These are phyloP conservation scores for Coniella lustricola DNA, from an alignment of 2,329 filamentous ascomycete species.

Conservation along the genomic window DNA sequence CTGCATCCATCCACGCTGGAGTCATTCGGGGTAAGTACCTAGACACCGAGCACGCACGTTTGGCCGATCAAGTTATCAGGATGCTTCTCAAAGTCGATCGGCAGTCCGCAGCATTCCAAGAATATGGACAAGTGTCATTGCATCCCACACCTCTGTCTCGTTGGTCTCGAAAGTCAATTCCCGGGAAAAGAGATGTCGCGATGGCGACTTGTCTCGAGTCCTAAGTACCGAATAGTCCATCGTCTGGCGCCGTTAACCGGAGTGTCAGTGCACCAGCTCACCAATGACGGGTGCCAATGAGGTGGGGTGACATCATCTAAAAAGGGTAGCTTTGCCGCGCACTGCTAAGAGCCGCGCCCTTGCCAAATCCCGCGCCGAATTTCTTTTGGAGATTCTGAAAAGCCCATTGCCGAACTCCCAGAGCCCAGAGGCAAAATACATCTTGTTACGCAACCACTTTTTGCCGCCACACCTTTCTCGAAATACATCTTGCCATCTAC, in stretches of 20 bases:
- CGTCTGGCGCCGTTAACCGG: not conserved
- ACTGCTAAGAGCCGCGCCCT: constrained; percentile 1
- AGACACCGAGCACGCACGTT: no score
- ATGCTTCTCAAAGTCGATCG: no score
- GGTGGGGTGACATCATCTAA: constrained; percentile 16
- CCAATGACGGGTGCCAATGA: constrained; percentile 2
- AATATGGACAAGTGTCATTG: no score
- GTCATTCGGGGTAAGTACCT: no score
- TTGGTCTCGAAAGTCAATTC: no score
- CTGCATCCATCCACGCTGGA: no score
- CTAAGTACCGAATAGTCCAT: not conserved
- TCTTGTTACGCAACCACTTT: not conserved
- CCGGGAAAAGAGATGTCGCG: no score
- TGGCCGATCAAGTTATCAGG: no score
- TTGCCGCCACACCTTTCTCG: no score
- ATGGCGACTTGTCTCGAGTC: no score
- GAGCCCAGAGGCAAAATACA: not conserved
- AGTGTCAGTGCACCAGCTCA: not conserved
- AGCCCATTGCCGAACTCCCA: not conserved
- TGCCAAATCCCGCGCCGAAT: constrained; percentile 6
- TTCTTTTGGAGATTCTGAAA: constrained; percentile 1
- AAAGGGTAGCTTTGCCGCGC: not conserved
- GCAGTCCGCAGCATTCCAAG: no score
- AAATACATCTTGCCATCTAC: not conserved
- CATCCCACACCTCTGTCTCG: no score